A percentile compares a stretch with the other conserved stretches of the same genome.
Evolutionary conservation across 192 early-diverging fungal species (phyloP).

Genomic region (Coemansia biformis): DNA sequence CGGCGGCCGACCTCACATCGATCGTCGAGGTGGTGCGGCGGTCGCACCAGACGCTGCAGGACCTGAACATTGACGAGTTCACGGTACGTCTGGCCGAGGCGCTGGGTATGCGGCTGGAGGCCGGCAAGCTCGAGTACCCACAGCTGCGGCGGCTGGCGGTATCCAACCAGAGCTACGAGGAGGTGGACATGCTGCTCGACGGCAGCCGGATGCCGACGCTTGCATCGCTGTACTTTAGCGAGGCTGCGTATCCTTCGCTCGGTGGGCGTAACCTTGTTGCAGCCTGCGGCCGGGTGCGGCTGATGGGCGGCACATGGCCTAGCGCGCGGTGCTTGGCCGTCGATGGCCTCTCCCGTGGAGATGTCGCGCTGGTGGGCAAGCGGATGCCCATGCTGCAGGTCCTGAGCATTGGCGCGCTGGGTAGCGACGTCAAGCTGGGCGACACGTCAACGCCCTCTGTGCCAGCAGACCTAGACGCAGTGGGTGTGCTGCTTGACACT

Average conservation of each 20-base stretch:
- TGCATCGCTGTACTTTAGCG: conserved; percentile 18
- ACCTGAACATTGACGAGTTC: conserved; percentile 22
- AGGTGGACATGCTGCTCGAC: neutral
- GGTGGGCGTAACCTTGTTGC: conserved; percentile 7
- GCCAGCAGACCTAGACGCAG: neutral
- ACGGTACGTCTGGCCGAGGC: neutral
- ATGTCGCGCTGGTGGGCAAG: conserved; percentile 3
- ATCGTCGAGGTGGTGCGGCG: conserved; percentile 6
- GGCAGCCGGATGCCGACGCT: conserved; percentile 8
- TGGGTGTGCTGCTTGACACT: conserved; percentile 2
- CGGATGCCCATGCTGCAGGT: conserved; percentile 11
- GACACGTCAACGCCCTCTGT: conserved; percentile 4
- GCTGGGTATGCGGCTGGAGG: conserved; percentile 1
- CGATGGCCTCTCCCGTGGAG: conserved; percentile 14
- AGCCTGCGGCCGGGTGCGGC: neutral
- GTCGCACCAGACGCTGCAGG: conserved; percentile 7
- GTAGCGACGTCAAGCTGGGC: conserved; percentile 12
- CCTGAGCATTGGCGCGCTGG: conserved; percentile 20
- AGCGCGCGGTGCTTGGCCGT: conserved; percentile 9
- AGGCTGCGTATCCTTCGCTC: conserved; percentile 9
- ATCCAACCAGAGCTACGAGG: conserved; percentile 1
- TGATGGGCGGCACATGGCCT: conserved; percentile 7
- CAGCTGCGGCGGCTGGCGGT: conserved; percentile 17
- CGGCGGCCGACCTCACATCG: neutral
- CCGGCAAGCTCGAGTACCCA: conserved; percentile 2